phyloP scores from a whole-genome alignment of 2,329 filamentous ascomycete genomes.

The Fusarium tanahbumbuense region DNA sequence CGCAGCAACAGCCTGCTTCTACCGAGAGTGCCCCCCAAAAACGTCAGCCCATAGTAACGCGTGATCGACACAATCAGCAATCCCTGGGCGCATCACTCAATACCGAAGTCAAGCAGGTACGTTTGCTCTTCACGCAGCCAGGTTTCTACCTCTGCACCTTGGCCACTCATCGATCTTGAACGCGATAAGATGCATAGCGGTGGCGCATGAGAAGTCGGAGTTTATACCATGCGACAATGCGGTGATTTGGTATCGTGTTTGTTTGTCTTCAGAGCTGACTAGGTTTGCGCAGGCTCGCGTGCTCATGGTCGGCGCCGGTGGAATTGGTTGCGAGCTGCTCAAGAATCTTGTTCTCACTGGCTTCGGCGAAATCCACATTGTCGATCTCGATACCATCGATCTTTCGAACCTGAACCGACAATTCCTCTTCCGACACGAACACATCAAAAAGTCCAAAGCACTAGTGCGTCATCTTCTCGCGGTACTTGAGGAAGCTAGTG shows the following conservation, averaged over 20 bases:
- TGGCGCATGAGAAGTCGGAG: not conserved
- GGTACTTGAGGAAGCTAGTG: slow-evolving; percentile 3
- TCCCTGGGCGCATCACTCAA: slow-evolving; percentile 75
- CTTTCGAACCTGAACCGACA: slow-evolving; percentile 97
- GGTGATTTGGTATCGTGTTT: slow-evolving; percentile 4
- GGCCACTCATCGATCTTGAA: slow-evolving; percentile 15
- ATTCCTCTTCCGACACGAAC: slow-evolving; percentile 95
- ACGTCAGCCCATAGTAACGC: slow-evolving; percentile 49
- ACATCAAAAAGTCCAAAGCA: slow-evolving; percentile 98
- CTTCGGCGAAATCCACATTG: slow-evolving; percentile 92
- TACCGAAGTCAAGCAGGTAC: slow-evolving; percentile 75
- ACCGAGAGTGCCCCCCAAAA: slow-evolving; percentile 42
- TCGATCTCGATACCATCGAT: slow-evolving; percentile 98
- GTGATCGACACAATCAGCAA: slow-evolving; percentile 70
- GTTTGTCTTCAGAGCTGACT: slow-evolving; percentile 30
- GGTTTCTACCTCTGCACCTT: slow-evolving; percentile 18
- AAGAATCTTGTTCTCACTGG: slow-evolving; percentile 95
- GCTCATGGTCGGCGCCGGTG: slow-evolving; percentile 94
- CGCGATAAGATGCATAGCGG: slow-evolving; percentile 7
- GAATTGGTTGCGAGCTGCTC: slow-evolving; percentile 96
- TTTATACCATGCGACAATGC: not conserved
- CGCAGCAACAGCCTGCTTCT: slow-evolving; percentile 33
- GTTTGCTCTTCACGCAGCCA: slow-evolving; percentile 18
- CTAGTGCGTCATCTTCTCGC: slow-evolving; percentile 67
- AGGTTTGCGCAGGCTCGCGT: slow-evolving; percentile 74